Evolutionary conservation across 495 filamentous ascomycete species (phyloP), one percentile per base, ranked within the genome.

Genomic region (Neurospora tetraspora): DNA sequence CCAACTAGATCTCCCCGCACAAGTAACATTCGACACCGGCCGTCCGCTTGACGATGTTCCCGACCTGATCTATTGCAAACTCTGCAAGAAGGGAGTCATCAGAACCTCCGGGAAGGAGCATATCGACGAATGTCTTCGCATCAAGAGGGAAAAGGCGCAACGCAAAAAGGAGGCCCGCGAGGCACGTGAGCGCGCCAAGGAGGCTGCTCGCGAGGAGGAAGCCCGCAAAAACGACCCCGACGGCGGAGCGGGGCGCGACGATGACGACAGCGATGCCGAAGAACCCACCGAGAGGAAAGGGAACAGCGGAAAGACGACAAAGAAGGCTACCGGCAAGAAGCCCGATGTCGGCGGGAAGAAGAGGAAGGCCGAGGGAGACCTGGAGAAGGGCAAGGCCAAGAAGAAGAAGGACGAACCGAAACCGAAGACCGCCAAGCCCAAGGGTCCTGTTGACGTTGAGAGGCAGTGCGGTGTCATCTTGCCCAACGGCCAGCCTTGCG

Each of bases 391-490:
- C 6, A 93, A 93, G 78, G 84, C 86, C 43, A 98, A 98, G 88
- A 97, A 97, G 83, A 94, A 96, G 83, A 97, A 97, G 82, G 96
- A 98, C 81, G 95, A 98, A 74, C 93, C 94, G 3, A 98, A 97
- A 78, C 87, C 91, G 14, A 97, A 97, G 80, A 84, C 87, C 0
- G 88, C 93, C 5, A 97, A 97, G 75, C 92, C 93, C 0, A 98
- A 97, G 84, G 94, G 88, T 0, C 96, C 96, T 4, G 96, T 99
- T 34, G 96, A 99, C 82, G 96, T 99, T 37, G 96, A 98, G 82
- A 91, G 91, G 79, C 96, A 99, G 84, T 99, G 96, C 77, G 96
- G 96, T 86, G 96, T 99, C 23, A 86, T 89, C 59, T 87, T 97
- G 61, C 88, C 92, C 0, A 87, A 88, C 68, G 94, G 96, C 2